Conservation (phyloP, 2,329 filamentous ascomycete species). For the Fusarium nodosum region DNA sequence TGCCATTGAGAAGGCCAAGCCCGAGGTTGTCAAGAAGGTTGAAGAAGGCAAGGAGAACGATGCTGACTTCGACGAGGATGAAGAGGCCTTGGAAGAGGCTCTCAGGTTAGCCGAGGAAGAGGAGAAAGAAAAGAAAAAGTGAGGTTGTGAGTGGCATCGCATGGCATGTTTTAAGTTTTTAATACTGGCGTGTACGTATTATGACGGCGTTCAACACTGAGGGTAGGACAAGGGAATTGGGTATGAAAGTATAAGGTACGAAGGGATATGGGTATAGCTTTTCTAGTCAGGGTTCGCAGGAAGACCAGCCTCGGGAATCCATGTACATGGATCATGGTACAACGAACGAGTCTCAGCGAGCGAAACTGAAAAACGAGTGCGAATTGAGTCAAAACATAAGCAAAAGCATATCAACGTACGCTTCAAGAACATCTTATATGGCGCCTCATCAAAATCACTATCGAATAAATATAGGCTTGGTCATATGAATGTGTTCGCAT, state of each 20-base stretch:
- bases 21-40: slow-evolving; percentile 29
- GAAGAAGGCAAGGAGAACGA: slow-evolving; percentile 49
- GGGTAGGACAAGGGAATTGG: slow-evolving; percentile 19
- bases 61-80: slow-evolving; percentile 53
- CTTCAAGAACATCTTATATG: background rate
- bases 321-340: slow-evolving; percentile 15
- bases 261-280: slow-evolving; percentile 17
- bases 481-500: background rate
- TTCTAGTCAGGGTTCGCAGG: slow-evolving; percentile 27
- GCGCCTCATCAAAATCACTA: background rate
- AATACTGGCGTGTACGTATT: slow-evolving; percentile 29
- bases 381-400: background rate
- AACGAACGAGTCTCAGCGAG: background rate
- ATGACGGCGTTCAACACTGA: slow-evolving; percentile 37
- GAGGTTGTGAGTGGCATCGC: slow-evolving; percentile 3
- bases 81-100: slow-evolving; percentile 56
- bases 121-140: slow-evolving; percentile 39
- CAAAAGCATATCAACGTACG: background rate
- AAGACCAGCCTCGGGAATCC: slow-evolving; percentile 37
- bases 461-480: background rate
- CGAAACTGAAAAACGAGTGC: background rate
- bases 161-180: slow-evolving; percentile 5
- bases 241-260: slow-evolving; percentile 15
- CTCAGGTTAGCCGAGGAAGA: slow-evolving; percentile 52
- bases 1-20: slow-evolving; percentile 43